Percentiles rank a stretch among this genome's conserved stretches.
Evolutionary conservation across 768 basidiomycete species (phyloP).

Genomic region (Pleurotus cornucopiae): DNA sequence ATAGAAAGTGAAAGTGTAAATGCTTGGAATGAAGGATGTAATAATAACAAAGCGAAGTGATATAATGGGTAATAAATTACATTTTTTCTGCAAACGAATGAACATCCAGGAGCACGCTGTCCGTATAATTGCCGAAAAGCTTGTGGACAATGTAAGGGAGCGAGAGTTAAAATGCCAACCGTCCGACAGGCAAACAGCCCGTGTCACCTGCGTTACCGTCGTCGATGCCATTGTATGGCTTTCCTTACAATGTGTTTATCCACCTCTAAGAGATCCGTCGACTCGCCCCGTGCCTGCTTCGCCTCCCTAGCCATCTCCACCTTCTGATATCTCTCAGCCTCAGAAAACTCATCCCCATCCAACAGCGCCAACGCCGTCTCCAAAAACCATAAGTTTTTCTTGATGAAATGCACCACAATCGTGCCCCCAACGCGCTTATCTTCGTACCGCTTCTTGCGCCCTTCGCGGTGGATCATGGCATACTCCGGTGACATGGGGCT

Average conservation of each 20-base stretch:
- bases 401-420: conserved; percentile 94
- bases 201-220: background rate
- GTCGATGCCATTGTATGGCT: conserved; percentile 1
- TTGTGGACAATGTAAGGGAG: too few relatives aligned
- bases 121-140: too few relatives aligned
- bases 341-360: conserved; percentile 70
- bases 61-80: background rate
- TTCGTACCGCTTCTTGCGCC: conserved; percentile 59
- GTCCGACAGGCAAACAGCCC: background rate
- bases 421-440: conserved; percentile 83
- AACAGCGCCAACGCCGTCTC: conserved; percentile 89
- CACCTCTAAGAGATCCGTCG: conserved; percentile 8
- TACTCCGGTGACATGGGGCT: conserved; percentile 55
- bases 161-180: too few relatives aligned
- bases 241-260: background rate
- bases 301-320: conserved; percentile 2
- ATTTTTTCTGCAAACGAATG: background rate
- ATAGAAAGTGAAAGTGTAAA: too few relatives aligned
- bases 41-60: background rate
- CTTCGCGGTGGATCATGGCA: conserved; percentile 74
- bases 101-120: too few relatives aligned
- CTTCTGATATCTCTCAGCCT: conserved; percentile 40
- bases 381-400: conserved; percentile 94
- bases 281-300: conserved; percentile 16
- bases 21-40: background rate